A percentile compares a stretch with the other conserved stretches of the same genome.
These are phyloP conservation scores for Fomitopsis betulina DNA, from an alignment of 1,284 basidiomycete genomes.

Conservation along the genomic window DNA sequence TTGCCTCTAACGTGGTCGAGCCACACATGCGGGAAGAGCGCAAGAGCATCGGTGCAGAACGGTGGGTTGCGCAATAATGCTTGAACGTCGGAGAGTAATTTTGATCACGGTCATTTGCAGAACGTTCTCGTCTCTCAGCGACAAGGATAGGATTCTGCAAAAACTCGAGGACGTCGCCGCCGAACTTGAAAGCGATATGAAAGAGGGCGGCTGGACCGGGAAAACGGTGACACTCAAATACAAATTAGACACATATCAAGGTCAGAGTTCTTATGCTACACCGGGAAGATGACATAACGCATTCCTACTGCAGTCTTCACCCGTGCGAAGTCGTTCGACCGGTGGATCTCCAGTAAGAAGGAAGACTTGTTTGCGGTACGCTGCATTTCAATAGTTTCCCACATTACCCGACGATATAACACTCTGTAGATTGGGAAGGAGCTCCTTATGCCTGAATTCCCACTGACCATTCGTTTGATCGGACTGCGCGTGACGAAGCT, in stretches of 20 bases:
- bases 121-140: slow-evolving; percentile 68
- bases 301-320: slow-evolving; percentile 57
- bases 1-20: slow-evolving; percentile 78
- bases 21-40: slow-evolving; percentile 73
- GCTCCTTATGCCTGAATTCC: slow-evolving; percentile 75
- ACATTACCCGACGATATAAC: background rate
- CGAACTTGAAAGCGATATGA: slow-evolving; percentile 79
- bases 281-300: background rate
- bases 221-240: slow-evolving; percentile 78
- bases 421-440: slow-evolving; percentile 67
- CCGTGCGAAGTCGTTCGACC: slow-evolving; percentile 72
- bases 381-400: background rate
- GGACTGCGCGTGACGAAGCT: slow-evolving; percentile 82
- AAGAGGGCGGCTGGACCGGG: slow-evolving; percentile 64
- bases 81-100: background rate
- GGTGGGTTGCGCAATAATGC: slow-evolving; percentile 37
- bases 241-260: slow-evolving; percentile 77
- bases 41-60: slow-evolving; percentile 88
- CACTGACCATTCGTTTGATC: slow-evolving; percentile 73
- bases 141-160: slow-evolving; percentile 61
- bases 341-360: slow-evolving; percentile 68
- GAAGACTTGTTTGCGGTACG: slow-evolving; percentile 76
- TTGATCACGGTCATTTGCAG: slow-evolving; percentile 32
- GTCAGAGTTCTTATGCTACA: slow-evolving; percentile 27
- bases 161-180: slow-evolving; percentile 77